Percentiles rank a stretch among this genome's conserved stretches.
Conservation (phyloP, 139 green algal species). For the Chlamydomonas eustigma region DNA sequence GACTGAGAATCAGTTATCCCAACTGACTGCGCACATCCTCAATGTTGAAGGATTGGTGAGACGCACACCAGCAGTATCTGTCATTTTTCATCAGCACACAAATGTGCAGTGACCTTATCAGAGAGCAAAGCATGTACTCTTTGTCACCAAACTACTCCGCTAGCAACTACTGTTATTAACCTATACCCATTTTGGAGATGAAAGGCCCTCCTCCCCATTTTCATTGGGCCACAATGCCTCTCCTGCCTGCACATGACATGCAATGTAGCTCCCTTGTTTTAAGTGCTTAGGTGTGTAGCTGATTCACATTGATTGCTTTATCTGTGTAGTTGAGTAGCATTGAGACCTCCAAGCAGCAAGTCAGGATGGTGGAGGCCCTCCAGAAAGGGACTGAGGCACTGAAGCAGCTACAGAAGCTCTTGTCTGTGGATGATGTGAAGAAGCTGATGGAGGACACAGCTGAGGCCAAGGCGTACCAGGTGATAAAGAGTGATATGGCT, state of each 20-base stretch:
- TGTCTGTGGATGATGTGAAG: conserved; percentile 76
- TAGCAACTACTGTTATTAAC: too few species aligned
- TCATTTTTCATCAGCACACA: too few species aligned
- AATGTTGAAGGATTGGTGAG: conserved; percentile 74
- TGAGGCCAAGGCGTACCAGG: conserved; percentile 74
- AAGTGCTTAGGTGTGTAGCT: too few species aligned
- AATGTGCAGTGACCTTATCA: too few species aligned
- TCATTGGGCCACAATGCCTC: too few species aligned
- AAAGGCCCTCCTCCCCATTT: too few species aligned
- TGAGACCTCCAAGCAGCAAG: conserved; percentile 67
- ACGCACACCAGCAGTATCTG: too few species aligned
- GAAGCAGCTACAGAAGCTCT: conserved; percentile 67
- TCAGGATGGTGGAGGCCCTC: conserved; percentile 63
- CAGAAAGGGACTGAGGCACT: conserved; percentile 68
- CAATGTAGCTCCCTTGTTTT: too few species aligned
- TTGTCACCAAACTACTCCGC: too few species aligned
- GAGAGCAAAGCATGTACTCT: too few species aligned
- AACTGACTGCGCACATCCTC: conserved; percentile 28
- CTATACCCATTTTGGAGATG: too few species aligned
- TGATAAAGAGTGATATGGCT: conserved; percentile 8
- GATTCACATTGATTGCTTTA: too few species aligned
- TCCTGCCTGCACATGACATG: not conserved
- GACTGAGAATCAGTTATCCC: conserved; percentile 40
- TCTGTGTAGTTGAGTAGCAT: conserved; percentile 54
- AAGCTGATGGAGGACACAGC: conserved; percentile 70